These are phyloP conservation scores for Hypoxylon rubiginosum DNA, from an alignment of 2,329 filamentous ascomycete genomes.

Conservation along the genomic window DNA sequence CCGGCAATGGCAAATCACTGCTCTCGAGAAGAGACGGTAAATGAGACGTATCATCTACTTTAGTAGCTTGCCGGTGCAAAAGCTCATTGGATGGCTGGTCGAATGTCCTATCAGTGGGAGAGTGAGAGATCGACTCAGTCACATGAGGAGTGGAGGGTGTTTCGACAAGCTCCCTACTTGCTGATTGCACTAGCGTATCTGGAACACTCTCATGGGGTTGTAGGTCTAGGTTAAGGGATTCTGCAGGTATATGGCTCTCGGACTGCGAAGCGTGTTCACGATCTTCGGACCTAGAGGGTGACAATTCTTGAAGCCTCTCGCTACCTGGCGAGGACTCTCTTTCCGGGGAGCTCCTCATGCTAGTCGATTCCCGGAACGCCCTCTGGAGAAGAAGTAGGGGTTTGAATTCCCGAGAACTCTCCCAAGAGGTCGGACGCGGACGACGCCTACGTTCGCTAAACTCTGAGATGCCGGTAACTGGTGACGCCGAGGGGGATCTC, in stretches of 20 bases:
- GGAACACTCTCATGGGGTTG: conserved; percentile 39
- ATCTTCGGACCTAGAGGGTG: conserved; percentile 29
- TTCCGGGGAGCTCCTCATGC: conserved; percentile 49
- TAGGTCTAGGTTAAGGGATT: conserved; percentile 32
- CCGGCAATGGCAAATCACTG: conserved; percentile 10
- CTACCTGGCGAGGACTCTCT: conserved; percentile 59
- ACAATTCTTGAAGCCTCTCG: conserved; percentile 44
- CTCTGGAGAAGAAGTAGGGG: conserved; percentile 86
- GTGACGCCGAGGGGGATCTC: conserved; percentile 54
- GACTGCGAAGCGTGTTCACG: conserved; percentile 35
- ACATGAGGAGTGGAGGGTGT: conserved; percentile 24
- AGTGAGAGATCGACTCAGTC: conserved; percentile 5
- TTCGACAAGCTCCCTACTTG: not conserved
- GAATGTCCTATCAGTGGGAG: conserved; percentile 16
- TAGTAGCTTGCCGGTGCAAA: conserved; percentile 12
- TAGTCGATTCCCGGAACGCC: conserved; percentile 57
- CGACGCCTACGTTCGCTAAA: conserved; percentile 54
- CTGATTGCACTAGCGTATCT: conserved; percentile 14
- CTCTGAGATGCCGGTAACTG: conserved; percentile 53
- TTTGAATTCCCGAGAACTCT: conserved; percentile 77
- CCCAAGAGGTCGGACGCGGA: conserved; percentile 71
- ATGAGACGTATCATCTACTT: conserved; percentile 21
- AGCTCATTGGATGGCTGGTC: conserved; percentile 10
- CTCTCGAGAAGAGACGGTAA: conserved; percentile 38
- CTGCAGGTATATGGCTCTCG: conserved; percentile 42